Conservation (phyloP, 2,329 filamentous ascomycete species). For the Trichoderma gracile region DNA sequence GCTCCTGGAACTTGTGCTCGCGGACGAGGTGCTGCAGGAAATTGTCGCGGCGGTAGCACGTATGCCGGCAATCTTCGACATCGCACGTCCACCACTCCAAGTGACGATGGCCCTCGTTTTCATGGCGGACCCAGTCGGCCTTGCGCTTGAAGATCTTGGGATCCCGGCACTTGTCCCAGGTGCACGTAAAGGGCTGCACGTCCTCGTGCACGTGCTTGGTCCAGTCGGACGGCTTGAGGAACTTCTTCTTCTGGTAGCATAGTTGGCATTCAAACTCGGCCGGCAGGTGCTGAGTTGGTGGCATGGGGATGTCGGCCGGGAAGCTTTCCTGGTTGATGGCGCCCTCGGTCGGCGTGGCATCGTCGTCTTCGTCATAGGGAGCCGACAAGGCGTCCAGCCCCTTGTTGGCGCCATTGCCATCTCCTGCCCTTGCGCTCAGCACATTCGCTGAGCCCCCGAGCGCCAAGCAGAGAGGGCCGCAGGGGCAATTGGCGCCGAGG, state of each 20-base stretch:
- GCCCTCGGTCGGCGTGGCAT: constrained; percentile 68
- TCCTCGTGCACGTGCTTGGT: constrained; percentile 96
- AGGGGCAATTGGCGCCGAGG: constrained; percentile 61
- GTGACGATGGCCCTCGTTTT: constrained; percentile 87
- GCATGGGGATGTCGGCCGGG: constrained; percentile 76
- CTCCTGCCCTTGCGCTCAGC: constrained; percentile 57
- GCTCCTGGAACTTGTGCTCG: constrained; percentile 84
- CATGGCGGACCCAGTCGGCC: constrained; percentile 92
- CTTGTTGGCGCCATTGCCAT: constrained; percentile 3
- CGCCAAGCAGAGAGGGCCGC: constrained; percentile 62
- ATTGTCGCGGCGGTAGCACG: constrained; percentile 85
- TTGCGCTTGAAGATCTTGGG: constrained; percentile 93
- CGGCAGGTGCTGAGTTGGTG: constrained; percentile 73
- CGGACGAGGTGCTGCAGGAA: constrained; percentile 90
- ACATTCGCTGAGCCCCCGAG: constrained; percentile 66
- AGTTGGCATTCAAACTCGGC: constrained; percentile 88
- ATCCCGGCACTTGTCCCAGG: constrained; percentile 78
- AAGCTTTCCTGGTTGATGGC: constrained; percentile 73
- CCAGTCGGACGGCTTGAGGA: constrained; percentile 92
- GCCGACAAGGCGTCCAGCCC: constrained; percentile 59
- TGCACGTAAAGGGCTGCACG: constrained; percentile 90
- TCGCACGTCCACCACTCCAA: constrained; percentile 90
- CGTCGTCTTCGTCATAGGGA: constrained; percentile 58
- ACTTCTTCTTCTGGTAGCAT: constrained; percentile 82
- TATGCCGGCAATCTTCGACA: constrained; percentile 76